Evolutionary conservation across 306 rosid genomes (phyloP), one percentile per base, ranked within the genome.

Genomic region (Vigna nakashimae): DNA sequence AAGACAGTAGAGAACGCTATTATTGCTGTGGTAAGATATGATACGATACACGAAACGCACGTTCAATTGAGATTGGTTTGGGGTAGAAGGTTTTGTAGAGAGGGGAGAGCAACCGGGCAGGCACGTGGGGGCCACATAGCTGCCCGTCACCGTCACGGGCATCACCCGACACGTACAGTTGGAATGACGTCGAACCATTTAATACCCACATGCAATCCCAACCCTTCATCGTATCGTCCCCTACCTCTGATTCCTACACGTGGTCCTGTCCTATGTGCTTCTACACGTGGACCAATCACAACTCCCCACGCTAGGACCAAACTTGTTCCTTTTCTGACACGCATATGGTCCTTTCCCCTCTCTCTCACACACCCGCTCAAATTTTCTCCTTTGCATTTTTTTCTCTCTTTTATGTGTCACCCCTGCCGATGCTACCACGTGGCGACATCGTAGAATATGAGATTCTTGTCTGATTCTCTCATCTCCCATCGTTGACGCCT

Each of bases 101-200:
- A 12, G 40, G 12, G 26, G 9, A 14, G 24, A 51, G 63, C 81
- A 40, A 5, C 3, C 36, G 64, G 64, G 36, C 64, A 57, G 69
- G 26, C 15, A 69, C 82, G 76, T 84, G 84, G 91, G 96, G 92
- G 82, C 92, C 94, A 86, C 91, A 75, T 86, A 89, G 45, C 84
- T 86, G 88, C 92, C 97, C 94, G 87, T 88, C 91, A 82, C 86
- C 79, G 84, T 87, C 97, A 65, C 86, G 93, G 96, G 97, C 93
- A 90, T 74, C 80, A 85, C 79, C 84, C 86, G 81, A 87, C 88
- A 86, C 53, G 48, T 79, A 82, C 91, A 92, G 96, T 81, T 92
- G 93, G 89, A 83, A 78, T 92, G 95, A 90, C 95, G 93, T 88
- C 82, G 80, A 87, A 73, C 69, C 65, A 74, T 87, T 77, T 85